Percentiles rank a stretch among this genome's conserved stretches.
phyloP scores from a whole-genome alignment of 1,139 yeast genomes.

The Petasospora rhodanensis region DNA sequence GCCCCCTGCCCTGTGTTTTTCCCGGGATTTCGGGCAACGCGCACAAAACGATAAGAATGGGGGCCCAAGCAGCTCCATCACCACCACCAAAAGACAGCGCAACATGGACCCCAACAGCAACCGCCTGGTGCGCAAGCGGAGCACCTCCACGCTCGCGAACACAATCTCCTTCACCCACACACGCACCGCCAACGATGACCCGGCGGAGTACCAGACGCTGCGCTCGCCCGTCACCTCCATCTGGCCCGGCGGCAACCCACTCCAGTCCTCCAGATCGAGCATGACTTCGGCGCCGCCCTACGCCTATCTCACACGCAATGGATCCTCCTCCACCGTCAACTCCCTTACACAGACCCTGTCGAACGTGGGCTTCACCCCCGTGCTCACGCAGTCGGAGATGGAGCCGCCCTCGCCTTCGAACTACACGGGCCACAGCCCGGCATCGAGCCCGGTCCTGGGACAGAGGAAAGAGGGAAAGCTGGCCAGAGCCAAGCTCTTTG shows the following conservation, averaged over 20 bases:
- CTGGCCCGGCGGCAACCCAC: slow-evolving; percentile 7
- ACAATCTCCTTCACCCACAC: slow-evolving; percentile 24
- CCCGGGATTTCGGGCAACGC: too few relatives aligned
- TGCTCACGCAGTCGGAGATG: slow-evolving; percentile 11
- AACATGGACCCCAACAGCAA: too few relatives aligned
- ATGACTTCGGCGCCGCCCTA: slow-evolving; percentile 4
- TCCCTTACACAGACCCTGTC: slow-evolving; percentile 24
- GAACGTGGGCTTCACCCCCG: slow-evolving; percentile 23
- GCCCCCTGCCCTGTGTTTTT: too few relatives aligned
- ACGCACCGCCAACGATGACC: slow-evolving; percentile 7
- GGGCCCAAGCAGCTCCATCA: too few relatives aligned
- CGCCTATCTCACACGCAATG: slow-evolving; percentile 14
- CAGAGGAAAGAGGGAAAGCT: slow-evolving; percentile 20
- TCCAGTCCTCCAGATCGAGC: slow-evolving; percentile 3
- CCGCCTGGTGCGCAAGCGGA: too few relatives aligned
- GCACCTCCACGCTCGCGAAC: slow-evolving; percentile 24
- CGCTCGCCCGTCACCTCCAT: too few relatives aligned
- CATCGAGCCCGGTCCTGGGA: slow-evolving; percentile 17
- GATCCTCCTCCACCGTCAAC: slow-evolving; percentile 22
- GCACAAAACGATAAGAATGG: too few relatives aligned
- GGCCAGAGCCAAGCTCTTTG: slow-evolving; percentile 23
- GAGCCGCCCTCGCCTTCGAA: slow-evolving; percentile 5
- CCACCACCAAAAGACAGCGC: too few relatives aligned
- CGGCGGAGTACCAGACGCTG: too few relatives aligned
- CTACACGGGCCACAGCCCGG: slow-evolving; percentile 1